Evolutionary conservation across 2,329 filamentous ascomycete genomes (phyloP), one percentile per base, ranked within the genome.

Genomic region (Capronia americana): DNA sequence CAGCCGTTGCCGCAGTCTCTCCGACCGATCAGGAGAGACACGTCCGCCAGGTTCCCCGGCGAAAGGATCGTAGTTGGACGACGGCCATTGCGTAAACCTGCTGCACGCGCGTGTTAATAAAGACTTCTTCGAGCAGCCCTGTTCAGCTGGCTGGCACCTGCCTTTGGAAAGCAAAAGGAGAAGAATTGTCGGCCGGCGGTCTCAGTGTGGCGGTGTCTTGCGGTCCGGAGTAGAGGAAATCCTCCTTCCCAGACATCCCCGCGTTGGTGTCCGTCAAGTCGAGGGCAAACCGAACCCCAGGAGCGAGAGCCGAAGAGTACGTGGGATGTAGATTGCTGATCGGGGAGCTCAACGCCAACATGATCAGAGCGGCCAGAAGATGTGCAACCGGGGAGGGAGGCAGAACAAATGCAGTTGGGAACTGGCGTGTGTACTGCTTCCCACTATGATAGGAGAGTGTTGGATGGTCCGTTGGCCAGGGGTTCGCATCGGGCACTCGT

Each of bases 241-340:
- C 69, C 6, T 69, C 62, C 61, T 61, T 41, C 44, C 64, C 60
- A 32, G 69, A 67, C 64, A 69, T 67, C 54, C 54, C 59, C 34
- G 56, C 53, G 57, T 57, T 62, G 28, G 58, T 59, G 44, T 70
- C 66, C 10, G 69, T 69, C 11, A 70, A 56, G 38, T 70, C 67
- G 34, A 69, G 67, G 26, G 69, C 69, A 65, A 69, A 70, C 54
- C 65, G 69, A 32, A 69, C 57, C 24, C 69, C 69, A 51, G 67
- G 69, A 23, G 64, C 69, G 55, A 69, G 50, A 61, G 57, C 65
- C 38, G 64, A 58, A 46, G 57, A 56, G 53, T 70, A 70, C 20
- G 56, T 64, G 24, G 68, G 55, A 54, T 66, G 65, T 55, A 66
- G 61, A 57, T 57, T 66, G 57, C 51, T 63, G 63, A 70, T 66